These are phyloP conservation scores for Brassica hybrid DNA, from an alignment of 441 rosid species.

Conservation along the genomic window DNA sequence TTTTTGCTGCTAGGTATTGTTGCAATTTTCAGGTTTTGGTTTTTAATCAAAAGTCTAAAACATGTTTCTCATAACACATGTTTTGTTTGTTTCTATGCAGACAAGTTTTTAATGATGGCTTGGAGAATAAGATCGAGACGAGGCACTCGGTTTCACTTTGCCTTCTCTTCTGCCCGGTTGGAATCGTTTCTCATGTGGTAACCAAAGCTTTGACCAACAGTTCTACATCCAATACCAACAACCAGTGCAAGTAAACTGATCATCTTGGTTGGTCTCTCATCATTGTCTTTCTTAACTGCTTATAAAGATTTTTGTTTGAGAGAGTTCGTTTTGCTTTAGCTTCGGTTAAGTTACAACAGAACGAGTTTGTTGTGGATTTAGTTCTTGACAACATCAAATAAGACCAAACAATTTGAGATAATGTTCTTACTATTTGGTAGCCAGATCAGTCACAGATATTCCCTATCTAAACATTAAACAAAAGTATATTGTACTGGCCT, in stretches of 20 bases:
- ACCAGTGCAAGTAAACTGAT: constrained; percentile 7
- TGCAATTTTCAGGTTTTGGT: neutral
- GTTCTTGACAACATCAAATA: neutral
- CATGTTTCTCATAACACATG: constrained; percentile 1
- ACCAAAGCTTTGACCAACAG: constrained; percentile 66
- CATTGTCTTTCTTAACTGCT: constrained; percentile 1
- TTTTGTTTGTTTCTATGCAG: constrained; percentile 44
- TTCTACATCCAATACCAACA: constrained; percentile 10
- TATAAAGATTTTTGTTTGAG: neutral
- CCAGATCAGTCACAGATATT: neutral
- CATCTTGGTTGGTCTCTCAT: constrained; percentile 6
- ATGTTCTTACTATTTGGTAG: neutral
- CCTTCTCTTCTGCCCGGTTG: constrained; percentile 85
- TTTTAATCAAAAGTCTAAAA: neutral
- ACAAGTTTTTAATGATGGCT: constrained; percentile 85
- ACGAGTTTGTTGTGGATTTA: neutral
- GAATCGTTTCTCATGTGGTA: constrained; percentile 68
- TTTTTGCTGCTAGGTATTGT: constrained; percentile 85
- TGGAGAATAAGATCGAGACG: constrained; percentile 77
- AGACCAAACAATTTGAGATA: neutral
- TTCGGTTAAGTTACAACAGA: neutral
- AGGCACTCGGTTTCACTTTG: constrained; percentile 90
- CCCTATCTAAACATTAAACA: neutral
- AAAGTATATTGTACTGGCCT: no score
- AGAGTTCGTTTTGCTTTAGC: constrained; percentile 15